phyloP scores from a whole-genome alignment of 2,329 filamentous ascomycete genomes.

The Xylaria multiplex region DNA sequence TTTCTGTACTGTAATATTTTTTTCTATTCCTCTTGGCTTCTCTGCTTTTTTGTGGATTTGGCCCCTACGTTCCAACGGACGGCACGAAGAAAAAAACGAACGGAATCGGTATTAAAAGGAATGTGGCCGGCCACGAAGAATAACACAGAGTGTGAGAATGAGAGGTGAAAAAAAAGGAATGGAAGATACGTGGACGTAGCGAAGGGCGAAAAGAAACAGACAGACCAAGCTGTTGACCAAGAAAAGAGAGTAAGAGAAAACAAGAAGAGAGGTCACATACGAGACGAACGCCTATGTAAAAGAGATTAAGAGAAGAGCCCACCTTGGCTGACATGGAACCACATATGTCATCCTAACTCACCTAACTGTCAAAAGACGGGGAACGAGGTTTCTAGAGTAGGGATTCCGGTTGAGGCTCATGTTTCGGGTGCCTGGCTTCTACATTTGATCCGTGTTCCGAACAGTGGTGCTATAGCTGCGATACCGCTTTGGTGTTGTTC shows the following conservation, averaged over 20 bases:
- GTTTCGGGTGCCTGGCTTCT: conserved; percentile 28
- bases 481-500: conserved; percentile 29
- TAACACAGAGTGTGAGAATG: conserved; percentile 5
- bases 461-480: conserved; percentile 26
- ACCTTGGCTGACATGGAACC: neutral
- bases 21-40: conserved; percentile 17
- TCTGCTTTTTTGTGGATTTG: conserved; percentile 7
- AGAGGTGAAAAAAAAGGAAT: neutral
- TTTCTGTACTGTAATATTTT: conserved; percentile 7
- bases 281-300: conserved; percentile 5
- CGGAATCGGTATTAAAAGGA: conserved; percentile 24
- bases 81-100: conserved; percentile 16
- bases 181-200: conserved; percentile 29
- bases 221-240: conserved; percentile 40
- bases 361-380: conserved; percentile 18
- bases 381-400: conserved; percentile 17
- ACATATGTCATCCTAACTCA: conserved; percentile 9
- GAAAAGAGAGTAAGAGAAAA: conserved; percentile 34
- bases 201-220: conserved; percentile 39
- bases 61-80: conserved; percentile 20
- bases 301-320: conserved; percentile 19
- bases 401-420: conserved; percentile 23
- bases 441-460: conserved; percentile 30
- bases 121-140: conserved; percentile 44
- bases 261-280: conserved; percentile 14